Base-by-base conservation (phyloP, 306 rosid genomes). In the Prosopis cineraria region DNA sequence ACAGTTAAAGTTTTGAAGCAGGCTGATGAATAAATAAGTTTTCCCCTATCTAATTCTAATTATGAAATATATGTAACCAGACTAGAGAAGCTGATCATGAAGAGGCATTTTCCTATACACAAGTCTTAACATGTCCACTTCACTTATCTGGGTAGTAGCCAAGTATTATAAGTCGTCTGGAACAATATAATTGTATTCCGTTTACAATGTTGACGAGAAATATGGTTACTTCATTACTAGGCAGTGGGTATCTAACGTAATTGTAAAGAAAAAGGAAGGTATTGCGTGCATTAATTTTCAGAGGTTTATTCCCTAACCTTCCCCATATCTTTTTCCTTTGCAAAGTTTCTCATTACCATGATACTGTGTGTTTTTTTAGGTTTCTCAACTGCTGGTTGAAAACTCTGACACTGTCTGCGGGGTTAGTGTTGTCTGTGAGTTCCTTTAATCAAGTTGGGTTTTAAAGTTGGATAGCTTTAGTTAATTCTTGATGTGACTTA, bases 401-500 rank as follows among this genome's bases (percentile, higher is more conserved):
- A 88, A 93, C 81, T 75, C 89, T 55, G 88, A 89, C 76, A 85
- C 85, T 74, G 93, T 87, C 68, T 34, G 82, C 44, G 99, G 98
- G 98, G 97, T 95, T 77, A 89, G 98, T 92, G 71, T 77, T 72
- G 87, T 55, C 67, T 25, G 11, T 50, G 65, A 64, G 79, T 78
- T 86, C 82, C 79, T 75, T 72, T 77, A 76, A 70, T 85, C 78
- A 85, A 72, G 44, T 78, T 9, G 56, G 73, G n/a, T 71, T 50
- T 56, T 59, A 58, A 79, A 74, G 72, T 69, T 72, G 55, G 79
- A 44, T 76, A 70, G 14, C 74, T 22, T 71, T 59, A 76, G 77
- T 63, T 80, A 62, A 79, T 30, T 81, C 41, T 72, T 19, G 44
- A 76, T 24, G 41, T 78, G 80, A 76, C 82, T 73, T 55, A 17